Base-by-base conservation (phyloP, 2,329 filamentous ascomycete genomes). In the Fusarium tupiense region DNA sequence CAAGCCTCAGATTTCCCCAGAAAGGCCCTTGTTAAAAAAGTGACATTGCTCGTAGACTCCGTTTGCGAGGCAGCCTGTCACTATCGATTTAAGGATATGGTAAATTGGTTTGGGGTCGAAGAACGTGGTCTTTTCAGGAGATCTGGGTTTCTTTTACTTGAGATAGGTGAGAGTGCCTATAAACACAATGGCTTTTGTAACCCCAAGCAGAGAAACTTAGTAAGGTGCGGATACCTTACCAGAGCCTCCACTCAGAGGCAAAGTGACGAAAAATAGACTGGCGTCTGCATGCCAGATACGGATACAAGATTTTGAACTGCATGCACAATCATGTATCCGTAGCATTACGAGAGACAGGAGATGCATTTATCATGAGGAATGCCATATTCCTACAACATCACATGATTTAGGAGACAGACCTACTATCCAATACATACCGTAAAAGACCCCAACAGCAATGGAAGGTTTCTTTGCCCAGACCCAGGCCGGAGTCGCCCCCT, bases 1-100 rank as follows among this genome's bases (percentile, higher is more conserved):
- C 26, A 29, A 61, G 41, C 47, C 31, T 49, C 38, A 44, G 43
- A 61, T 67, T 74, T 73, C 72, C 67, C 74, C 69, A 65, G 70
- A 73, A 66, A 62, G 49, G 49, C 61, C 71, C 73, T 58, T 22
- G 41, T 37, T 26, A 17, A 60, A 62, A 71, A 64, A 59, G 67
- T 64, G 67, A 72, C 38, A 68, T 71, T 61, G 31, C 24, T 66
- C 26, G 17, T 44, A 65, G 53, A 56, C 65, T 69, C 62, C 17
- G 49, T 61, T 57, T 71, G 41, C 29, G 62, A 72, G 67, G 58
- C 71, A 73, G 50, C 71, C 67, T 53, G 50, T 44, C 33, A 40
- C 49, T 67, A 60, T 53, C 12, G 41, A 49, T 29, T 40, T 26
- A 49, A 26, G 26, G 26, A 49, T 31, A 33, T 33, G 29, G 26